Conservation (phyloP, 257 asterid genomes). For the Asclepias syriaca region DNA sequence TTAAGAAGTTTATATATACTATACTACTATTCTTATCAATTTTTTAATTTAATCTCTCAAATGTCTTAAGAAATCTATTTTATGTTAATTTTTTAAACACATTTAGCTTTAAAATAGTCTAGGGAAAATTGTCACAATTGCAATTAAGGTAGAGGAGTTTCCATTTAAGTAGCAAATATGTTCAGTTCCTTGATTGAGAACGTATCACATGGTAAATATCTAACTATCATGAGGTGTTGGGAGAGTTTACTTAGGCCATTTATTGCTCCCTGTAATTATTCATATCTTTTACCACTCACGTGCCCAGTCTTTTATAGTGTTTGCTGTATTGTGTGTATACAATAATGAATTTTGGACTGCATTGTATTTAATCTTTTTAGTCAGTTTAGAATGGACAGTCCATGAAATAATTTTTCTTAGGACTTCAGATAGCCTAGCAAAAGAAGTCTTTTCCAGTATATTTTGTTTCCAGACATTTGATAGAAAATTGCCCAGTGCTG, state of each 20-base stretch:
- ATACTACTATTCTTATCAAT: too few relatives aligned
- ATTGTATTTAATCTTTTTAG: background rate
- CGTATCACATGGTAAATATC: background rate
- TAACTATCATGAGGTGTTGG: background rate
- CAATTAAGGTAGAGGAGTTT: background rate
- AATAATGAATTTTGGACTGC: background rate
- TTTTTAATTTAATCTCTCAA: too few relatives aligned
- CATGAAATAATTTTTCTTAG: background rate
- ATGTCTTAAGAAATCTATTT: background rate
- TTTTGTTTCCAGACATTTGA: background rate
- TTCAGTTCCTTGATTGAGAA: background rate
- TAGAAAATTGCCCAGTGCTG: background rate
- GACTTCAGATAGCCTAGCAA: background rate
- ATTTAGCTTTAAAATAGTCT: background rate
- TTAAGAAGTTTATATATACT: too few relatives aligned
- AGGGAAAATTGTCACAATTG: background rate
- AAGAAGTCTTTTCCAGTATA: background rate
- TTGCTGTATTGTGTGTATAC: background rate
- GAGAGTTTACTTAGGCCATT: background rate
- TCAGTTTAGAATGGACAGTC: background rate
- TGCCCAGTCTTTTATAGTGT: background rate
- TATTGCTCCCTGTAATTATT: background rate
- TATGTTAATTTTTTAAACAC: background rate
- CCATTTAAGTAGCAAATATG: background rate
- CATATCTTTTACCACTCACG: background rate